These are phyloP conservation scores for Ramichloridium luteum DNA, from an alignment of 2,329 filamentous ascomycete species.

Conservation along the genomic window DNA sequence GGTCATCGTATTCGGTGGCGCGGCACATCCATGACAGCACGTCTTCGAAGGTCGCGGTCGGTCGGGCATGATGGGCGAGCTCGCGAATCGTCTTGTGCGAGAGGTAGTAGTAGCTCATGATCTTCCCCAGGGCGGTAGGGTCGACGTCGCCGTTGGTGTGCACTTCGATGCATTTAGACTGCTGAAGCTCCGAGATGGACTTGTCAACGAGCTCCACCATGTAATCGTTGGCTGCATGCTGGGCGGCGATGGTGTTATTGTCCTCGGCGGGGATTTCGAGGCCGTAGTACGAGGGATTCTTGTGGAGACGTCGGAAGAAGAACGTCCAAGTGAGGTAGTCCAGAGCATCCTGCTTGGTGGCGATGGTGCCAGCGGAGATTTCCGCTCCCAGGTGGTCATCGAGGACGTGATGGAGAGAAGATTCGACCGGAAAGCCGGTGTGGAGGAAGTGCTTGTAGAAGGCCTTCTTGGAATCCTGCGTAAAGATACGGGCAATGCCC, in stretches of 20 bases:
- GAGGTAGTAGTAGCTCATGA: conserved; percentile 97
- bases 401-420: conserved; percentile 85
- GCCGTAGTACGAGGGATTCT: conserved; percentile 97
- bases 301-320: conserved; percentile 93
- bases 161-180: conserved; percentile 72
- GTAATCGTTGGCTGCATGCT: conserved; percentile 80
- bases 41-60: conserved; percentile 64
- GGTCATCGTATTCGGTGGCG: conserved; percentile 91
- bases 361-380: conserved; percentile 81
- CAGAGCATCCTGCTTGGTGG: conserved; percentile 89
- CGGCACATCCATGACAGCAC: conserved; percentile 84
- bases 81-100: conserved; percentile 90
- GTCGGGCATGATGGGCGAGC: conserved; percentile 63
- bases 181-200: conserved; percentile 67
- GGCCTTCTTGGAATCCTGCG: conserved; percentile 92
- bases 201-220: conserved; percentile 88
- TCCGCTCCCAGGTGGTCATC: conserved; percentile 96
- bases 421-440: conserved; percentile 95
- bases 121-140: conserved; percentile 83
- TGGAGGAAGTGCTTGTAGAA: conserved; percentile 99
- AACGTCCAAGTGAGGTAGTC: conserved; percentile 99
- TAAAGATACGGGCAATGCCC: conserved; percentile 93
- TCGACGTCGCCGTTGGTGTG: conserved; percentile 83
- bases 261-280: conserved; percentile 87
- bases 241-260: conserved; percentile 75